phyloP scores from a whole-genome alignment of 2,329 filamentous ascomycete species.

The Fusarium pseudocircinatum region DNA sequence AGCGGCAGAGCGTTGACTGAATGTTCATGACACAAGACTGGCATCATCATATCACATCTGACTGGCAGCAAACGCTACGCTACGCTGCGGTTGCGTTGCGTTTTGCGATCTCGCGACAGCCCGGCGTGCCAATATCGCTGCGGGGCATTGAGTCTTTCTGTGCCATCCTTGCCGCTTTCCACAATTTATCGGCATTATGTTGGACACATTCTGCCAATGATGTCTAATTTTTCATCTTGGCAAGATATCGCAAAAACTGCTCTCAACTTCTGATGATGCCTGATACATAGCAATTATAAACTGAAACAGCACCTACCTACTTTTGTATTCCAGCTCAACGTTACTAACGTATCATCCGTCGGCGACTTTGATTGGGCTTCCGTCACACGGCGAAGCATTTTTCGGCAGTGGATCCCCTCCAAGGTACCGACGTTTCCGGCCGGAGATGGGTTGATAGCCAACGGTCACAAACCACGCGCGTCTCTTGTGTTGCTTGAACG shows the following conservation, averaged over 20 bases:
- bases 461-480: slow-evolving; percentile 6
- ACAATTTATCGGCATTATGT: slow-evolving; percentile 14
- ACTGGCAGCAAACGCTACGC: slow-evolving; percentile 26
- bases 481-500: slow-evolving; percentile 8
- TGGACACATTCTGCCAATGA: slow-evolving; percentile 3
- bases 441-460: not conserved
- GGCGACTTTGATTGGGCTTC: not conserved
- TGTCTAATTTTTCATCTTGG: not conserved
- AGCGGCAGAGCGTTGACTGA: slow-evolving; percentile 14
- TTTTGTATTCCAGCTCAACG: not conserved
- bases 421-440: slow-evolving; percentile 40
- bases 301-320: not conserved
- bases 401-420: slow-evolving; percentile 28
- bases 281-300: not conserved
- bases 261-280: not conserved
- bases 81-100: slow-evolving; percentile 1
- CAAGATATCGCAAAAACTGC: not conserved
- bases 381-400: slow-evolving; percentile 22
- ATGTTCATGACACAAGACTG: slow-evolving; percentile 42
- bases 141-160: slow-evolving; percentile 33
- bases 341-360: not conserved
- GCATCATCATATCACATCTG: slow-evolving; percentile 40
- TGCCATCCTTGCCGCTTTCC: slow-evolving; percentile 34
- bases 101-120: slow-evolving; percentile 29
- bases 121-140: slow-evolving; percentile 37